Evolutionary conservation across 2,329 filamentous ascomycete species (phyloP), one percentile per base, ranked within the genome.

Genomic region (Zymoseptoria ardabiliae): DNA sequence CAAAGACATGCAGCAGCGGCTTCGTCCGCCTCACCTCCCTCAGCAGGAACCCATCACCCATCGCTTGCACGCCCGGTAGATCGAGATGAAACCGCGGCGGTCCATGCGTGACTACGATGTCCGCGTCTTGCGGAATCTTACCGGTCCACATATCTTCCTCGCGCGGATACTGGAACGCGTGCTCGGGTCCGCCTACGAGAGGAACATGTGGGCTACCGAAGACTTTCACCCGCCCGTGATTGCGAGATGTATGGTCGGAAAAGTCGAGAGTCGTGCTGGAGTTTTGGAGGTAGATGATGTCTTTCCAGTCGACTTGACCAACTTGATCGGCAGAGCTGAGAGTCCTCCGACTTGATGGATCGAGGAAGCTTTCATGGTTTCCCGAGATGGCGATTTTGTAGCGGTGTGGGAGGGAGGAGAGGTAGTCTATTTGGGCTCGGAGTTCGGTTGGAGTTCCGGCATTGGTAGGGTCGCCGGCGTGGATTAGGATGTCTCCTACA

Each of bases 321-420:
- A 76, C 70, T 30, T 79, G 78, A 69, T 90, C 85, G 52, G 82
- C 78, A 9, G 55, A 56, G 1, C 68, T 57, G 3, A 79, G 62
- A 20, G 74, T 74, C 17, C 72, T 74, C 3, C 89, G 81, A 13
- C 84, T 85, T 35, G 79, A 78, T 22, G 82, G 78, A 73, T 96
- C 93, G 62, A 96, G 88, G 78, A 85, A 95, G 68, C 85, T 87
- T 71, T 97, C 93, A 73, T 97, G 93, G 71, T 97, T 97, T 0
- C 93, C 93, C 30, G 85, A 85, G 30, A 97, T 85, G 41, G 92
- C 82, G 22, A 97, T 80, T 74, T 96, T 96, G 73, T 95, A 82
- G 41, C 77, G 76, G 70, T 96, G 91, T 0, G 90, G 89, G 7
- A 92, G 81, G 3, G 78, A 78, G 53, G 80, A 82, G 11, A 97